These are phyloP conservation scores for Penicillium simplicissimum DNA, from an alignment of 495 filamentous ascomycete species.

Conservation along the genomic window DNA sequence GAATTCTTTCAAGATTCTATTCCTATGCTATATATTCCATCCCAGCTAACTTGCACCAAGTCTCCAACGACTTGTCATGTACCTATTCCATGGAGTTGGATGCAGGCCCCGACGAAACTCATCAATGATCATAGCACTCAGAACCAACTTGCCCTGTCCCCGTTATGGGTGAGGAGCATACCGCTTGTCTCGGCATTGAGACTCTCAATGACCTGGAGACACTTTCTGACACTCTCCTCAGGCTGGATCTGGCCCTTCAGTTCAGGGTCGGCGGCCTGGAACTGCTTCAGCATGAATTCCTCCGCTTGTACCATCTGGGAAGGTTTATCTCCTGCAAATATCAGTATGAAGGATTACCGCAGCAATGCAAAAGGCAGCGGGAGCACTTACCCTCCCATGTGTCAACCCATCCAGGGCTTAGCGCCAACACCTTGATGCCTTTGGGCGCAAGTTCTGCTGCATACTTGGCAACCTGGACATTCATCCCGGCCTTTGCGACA, in stretches of 20 bases:
- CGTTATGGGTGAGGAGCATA: background rate
- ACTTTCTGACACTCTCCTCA: background rate
- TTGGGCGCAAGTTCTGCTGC: slow-evolving; percentile 29
- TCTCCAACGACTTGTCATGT: too few species aligned
- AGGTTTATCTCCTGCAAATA: background rate
- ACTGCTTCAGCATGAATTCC: background rate
- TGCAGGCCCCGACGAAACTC: background rate
- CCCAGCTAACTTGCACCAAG: too few species aligned
- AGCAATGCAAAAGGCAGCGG: background rate
- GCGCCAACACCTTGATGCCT: slow-evolving; percentile 34
- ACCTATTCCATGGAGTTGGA: too few species aligned
- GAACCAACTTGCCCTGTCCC: background rate
- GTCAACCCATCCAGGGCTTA: slow-evolving; percentile 31
- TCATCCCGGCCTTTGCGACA: slow-evolving; percentile 42
- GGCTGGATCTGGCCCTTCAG: background rate
- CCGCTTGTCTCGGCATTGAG: background rate
- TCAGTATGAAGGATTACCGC: background rate
- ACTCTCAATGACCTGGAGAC: background rate
- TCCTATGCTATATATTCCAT: too few species aligned
- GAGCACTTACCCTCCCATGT: background rate
- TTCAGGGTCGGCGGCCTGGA: background rate
- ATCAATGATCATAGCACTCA: background rate
- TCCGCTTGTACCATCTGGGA: background rate
- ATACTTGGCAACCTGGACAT: slow-evolving; percentile 47
- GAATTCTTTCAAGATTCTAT: too few species aligned